Percentiles rank a stretch among this genome's conserved stretches.
Evolutionary conservation across 1,139 yeast species (phyloP).

Genomic region (Meyerozyma guilliermondii): DNA sequence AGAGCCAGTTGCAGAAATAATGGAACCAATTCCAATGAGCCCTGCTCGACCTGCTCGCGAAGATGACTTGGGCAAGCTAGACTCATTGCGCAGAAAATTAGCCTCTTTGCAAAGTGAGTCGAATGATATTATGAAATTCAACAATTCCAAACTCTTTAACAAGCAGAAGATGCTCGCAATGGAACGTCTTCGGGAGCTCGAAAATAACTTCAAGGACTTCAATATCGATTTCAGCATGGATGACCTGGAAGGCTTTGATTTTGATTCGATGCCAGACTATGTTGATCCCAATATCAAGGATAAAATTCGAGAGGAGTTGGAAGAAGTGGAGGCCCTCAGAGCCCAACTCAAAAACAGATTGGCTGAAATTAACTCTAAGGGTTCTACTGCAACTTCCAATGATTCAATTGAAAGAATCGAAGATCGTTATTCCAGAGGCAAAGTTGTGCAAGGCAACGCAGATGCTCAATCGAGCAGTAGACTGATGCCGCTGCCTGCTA

Average conservation of each 20-base stretch:
- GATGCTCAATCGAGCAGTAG: slow-evolving; percentile 8
- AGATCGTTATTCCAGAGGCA: slow-evolving; percentile 48
- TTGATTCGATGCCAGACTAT: slow-evolving; percentile 10
- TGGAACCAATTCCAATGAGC: slow-evolving; percentile 16
- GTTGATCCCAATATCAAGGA: slow-evolving; percentile 35
- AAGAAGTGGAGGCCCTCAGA: slow-evolving; percentile 42
- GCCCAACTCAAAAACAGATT: slow-evolving; percentile 37
- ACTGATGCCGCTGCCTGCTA: neutral
- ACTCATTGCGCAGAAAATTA: slow-evolving; percentile 51
- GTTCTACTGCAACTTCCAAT: slow-evolving; percentile 15
- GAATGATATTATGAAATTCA: slow-evolving; percentile 66
- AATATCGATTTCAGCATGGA: slow-evolving; percentile 46
- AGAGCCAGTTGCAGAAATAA: slow-evolving; percentile 11
- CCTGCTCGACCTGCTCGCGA: slow-evolving; percentile 31
- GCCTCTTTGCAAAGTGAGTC: slow-evolving; percentile 65
- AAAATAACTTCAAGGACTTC: slow-evolving; percentile 54
- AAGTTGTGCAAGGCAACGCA: slow-evolving; percentile 12
- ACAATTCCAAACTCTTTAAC: slow-evolving; percentile 53
- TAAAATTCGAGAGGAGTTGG: slow-evolving; percentile 38
- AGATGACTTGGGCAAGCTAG: slow-evolving; percentile 44
- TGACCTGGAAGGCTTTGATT: slow-evolving; percentile 12
- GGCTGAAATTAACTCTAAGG: slow-evolving; percentile 11
- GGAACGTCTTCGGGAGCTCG: slow-evolving; percentile 62
- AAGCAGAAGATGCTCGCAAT: slow-evolving; percentile 60
- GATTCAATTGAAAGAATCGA: slow-evolving; percentile 32